phyloP scores from a whole-genome alignment of 129 eudicot species.

The Chrysanthemum makinoi region DNA sequence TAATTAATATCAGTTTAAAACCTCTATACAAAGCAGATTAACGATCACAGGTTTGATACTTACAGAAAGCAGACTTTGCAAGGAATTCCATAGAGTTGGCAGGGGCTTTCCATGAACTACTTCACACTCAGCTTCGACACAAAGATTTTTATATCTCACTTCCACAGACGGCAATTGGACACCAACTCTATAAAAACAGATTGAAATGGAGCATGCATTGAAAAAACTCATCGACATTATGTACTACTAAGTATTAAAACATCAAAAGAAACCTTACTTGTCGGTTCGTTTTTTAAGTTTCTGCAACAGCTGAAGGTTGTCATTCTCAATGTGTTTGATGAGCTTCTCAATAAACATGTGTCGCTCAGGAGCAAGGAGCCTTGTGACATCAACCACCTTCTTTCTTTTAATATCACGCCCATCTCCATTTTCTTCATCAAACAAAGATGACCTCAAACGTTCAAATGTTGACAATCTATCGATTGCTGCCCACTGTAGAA shows the following conservation, averaged over 20 bases:
- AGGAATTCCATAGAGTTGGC: constrained; percentile 60
- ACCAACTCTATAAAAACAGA: constrained; percentile 40
- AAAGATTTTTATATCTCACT: constrained; percentile 45
- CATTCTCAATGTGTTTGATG: constrained; percentile 51
- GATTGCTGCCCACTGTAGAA: constrained; percentile 40
- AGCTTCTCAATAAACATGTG: constrained; percentile 51
- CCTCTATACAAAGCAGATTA: too few species aligned
- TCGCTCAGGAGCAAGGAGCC: constrained; percentile 46
- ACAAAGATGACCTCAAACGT: constrained; percentile 36
- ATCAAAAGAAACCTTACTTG: constrained; percentile 25
- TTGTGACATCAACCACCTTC: constrained; percentile 41
- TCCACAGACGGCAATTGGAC: constrained; percentile 45
- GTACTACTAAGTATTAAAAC: neutral
- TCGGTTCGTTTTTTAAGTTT: constrained; percentile 53
- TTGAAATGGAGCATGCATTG: neutral
- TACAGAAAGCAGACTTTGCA: constrained; percentile 39
- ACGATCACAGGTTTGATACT: constrained; percentile 8
- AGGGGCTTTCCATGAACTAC: constrained; percentile 67
- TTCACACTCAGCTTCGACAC: constrained; percentile 50
- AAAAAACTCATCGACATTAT: neutral
- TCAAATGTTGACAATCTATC: constrained; percentile 38
- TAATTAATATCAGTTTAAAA: too few species aligned
- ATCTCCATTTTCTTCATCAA: constrained; percentile 29
- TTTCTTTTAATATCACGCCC: constrained; percentile 2
- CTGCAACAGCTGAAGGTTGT: constrained; percentile 49